Evolutionary conservation across 768 basidiomycete species (phyloP).

Genomic region (Mycena rosella): DNA sequence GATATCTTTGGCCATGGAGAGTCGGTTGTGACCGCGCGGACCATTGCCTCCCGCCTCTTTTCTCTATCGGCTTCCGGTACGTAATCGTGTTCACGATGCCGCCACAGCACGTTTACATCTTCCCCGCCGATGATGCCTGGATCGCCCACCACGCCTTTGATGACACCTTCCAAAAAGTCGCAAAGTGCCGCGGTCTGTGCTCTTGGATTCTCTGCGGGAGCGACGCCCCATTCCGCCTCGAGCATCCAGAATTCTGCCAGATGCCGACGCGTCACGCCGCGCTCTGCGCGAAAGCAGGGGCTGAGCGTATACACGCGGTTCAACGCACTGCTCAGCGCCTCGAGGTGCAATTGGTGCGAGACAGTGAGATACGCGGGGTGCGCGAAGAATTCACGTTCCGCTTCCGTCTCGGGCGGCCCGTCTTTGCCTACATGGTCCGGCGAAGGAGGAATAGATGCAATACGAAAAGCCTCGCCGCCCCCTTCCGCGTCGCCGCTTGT

Average conservation of each 20-base stretch:
- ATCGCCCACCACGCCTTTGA: slow-evolving; percentile 51
- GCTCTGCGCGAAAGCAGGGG: slow-evolving; percentile 95
- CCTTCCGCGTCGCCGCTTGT: slow-evolving; percentile 97
- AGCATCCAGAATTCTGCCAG: slow-evolving; percentile 99
- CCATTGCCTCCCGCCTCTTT: slow-evolving; percentile 49
- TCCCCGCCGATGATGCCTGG: slow-evolving; percentile 16
- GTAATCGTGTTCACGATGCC: slow-evolving; percentile 47
- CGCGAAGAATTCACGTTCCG: slow-evolving; percentile 74
- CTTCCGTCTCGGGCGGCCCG: slow-evolving; percentile 32
- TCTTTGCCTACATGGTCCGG: slow-evolving; percentile 18
- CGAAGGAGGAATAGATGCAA: slow-evolving; percentile 57
- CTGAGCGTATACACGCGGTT: slow-evolving; percentile 92
- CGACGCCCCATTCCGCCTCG: slow-evolving; percentile 84
- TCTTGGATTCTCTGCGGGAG: slow-evolving; percentile 18
- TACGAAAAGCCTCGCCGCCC: slow-evolving; percentile 90
- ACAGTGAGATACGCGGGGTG: slow-evolving; percentile 90
- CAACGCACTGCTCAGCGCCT: slow-evolving; percentile 83
- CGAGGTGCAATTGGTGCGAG: slow-evolving; percentile 95
- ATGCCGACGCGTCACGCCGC: slow-evolving; percentile 89
- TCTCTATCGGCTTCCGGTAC: slow-evolving; percentile 33
- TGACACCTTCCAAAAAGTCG: slow-evolving; percentile 65
- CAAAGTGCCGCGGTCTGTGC: slow-evolving; percentile 36
- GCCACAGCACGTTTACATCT: slow-evolving; percentile 56
- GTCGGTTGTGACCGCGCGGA: slow-evolving; percentile 49
- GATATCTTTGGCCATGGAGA: slow-evolving; percentile 77